These are phyloP conservation scores for Penicillium sp. DNA, from an alignment of 2,329 filamentous ascomycete genomes.

Conservation along the genomic window DNA sequence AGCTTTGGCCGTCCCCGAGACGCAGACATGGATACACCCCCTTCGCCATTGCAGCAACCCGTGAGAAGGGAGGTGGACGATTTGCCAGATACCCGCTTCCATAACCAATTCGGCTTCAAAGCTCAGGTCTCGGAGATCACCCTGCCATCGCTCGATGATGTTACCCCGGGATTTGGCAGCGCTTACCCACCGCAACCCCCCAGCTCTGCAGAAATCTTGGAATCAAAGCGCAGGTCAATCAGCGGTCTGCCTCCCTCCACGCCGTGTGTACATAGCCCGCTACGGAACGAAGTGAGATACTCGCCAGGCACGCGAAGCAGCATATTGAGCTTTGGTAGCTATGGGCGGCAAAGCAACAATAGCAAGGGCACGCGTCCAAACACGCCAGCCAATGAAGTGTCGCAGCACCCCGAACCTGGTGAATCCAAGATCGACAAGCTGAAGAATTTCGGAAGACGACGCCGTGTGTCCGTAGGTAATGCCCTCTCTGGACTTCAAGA, in stretches of 20 bases:
- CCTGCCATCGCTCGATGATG: slow-evolving; percentile 4
- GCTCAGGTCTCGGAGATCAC: slow-evolving; percentile 1
- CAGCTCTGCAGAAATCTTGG: slow-evolving; percentile 21
- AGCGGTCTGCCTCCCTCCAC: slow-evolving; percentile 20
- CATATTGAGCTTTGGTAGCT: slow-evolving; percentile 28
- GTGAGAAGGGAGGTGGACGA: neutral
- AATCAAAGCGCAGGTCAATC: slow-evolving; percentile 26
- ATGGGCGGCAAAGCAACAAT: slow-evolving; percentile 22
- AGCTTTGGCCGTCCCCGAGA: neutral
- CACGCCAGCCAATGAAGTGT: slow-evolving; percentile 24
- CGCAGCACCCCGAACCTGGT: slow-evolving; percentile 4
- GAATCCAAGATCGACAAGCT: slow-evolving; percentile 31
- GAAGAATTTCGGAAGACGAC: slow-evolving; percentile 32
- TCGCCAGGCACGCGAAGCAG: slow-evolving; percentile 28
- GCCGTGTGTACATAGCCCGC: slow-evolving; percentile 24
- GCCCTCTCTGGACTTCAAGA: slow-evolving; percentile 22
- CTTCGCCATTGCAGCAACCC: slow-evolving; percentile 22
- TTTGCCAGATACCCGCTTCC: neutral
- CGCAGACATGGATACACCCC: slow-evolving; percentile 13
- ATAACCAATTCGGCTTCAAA: slow-evolving; percentile 11
- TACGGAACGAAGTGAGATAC: slow-evolving; percentile 29
- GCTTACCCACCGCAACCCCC: neutral
- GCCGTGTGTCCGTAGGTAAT: slow-evolving; percentile 30
- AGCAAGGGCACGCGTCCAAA: slow-evolving; percentile 21
- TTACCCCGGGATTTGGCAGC: slow-evolving; percentile 1